Percentiles rank a stretch among this genome's conserved stretches.
Conservation (phyloP, 768 basidiomycete genomes). For the Chalciporus chontae region DNA sequence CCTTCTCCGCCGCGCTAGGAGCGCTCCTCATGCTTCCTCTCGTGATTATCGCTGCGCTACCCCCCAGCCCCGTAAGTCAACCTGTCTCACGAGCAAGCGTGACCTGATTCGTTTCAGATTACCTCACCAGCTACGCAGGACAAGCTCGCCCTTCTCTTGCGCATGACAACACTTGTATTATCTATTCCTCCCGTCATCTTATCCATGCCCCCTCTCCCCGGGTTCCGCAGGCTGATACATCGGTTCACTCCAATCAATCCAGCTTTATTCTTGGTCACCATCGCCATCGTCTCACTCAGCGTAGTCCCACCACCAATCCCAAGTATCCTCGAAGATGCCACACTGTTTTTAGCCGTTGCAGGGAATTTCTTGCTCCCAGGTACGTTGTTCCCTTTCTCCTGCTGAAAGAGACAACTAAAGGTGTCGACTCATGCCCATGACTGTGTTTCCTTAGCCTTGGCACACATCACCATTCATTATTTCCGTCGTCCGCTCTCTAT, state of each 20-base stretch:
- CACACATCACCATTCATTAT: constrained; percentile 81
- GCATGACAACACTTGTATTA: constrained; percentile 51
- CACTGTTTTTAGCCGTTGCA: constrained; percentile 48
- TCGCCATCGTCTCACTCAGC: constrained; percentile 42
- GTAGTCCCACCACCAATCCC: constrained; percentile 41
- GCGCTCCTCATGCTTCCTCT: constrained; percentile 54
- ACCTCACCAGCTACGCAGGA: constrained; percentile 2
- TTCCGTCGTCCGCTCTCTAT: constrained; percentile 83
- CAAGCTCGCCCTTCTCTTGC: constrained; percentile 34
- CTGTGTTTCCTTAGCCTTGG: constrained; percentile 42
- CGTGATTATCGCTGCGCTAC: constrained; percentile 48
- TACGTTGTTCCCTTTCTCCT: constrained; percentile 20
- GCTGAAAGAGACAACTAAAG: not conserved
- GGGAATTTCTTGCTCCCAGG: constrained; percentile 65
- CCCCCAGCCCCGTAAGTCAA: constrained; percentile 38
- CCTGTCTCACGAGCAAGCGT: constrained; percentile 22
- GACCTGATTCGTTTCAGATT: constrained; percentile 12
- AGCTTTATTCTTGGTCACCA: constrained; percentile 41
- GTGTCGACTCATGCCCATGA: not conserved
- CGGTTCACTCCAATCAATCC: constrained; percentile 40
- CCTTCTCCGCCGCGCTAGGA: constrained; percentile 46
- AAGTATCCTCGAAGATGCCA: constrained; percentile 42
- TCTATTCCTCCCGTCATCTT: constrained; percentile 58
- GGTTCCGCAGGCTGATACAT: constrained; percentile 40
- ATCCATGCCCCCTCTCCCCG: constrained; percentile 51